Evolutionary conservation across 2,329 filamentous ascomycete species (phyloP).

Genomic region (Arachnomyces sp.): DNA sequence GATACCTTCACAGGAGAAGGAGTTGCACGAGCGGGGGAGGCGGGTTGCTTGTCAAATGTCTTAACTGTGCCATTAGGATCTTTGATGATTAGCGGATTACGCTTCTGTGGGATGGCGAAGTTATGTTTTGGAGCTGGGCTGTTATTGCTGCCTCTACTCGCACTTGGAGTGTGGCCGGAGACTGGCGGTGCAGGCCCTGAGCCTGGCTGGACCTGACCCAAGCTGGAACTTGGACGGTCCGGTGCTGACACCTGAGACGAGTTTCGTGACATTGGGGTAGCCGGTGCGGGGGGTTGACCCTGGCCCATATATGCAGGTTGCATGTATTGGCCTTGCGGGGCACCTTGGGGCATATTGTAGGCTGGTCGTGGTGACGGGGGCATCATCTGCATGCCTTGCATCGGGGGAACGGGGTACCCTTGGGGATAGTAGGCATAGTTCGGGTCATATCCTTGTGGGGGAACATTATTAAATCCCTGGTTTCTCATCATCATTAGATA

Average conservation of each 20-base stretch:
- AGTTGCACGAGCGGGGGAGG: conserved; percentile 49
- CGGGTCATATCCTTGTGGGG: conserved; percentile 45
- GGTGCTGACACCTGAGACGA: conserved; percentile 69
- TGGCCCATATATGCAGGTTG: conserved; percentile 44
- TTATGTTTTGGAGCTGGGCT: conserved; percentile 55
- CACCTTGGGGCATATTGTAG: conserved; percentile 39
- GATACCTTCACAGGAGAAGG: conserved; percentile 49
- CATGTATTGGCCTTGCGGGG: conserved; percentile 42
- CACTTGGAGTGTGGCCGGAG: conserved; percentile 41
- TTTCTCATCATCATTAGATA: conserved; percentile 60
- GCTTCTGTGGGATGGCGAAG: conserved; percentile 56
- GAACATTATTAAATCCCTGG: conserved; percentile 48
- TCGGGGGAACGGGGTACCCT: conserved; percentile 33
- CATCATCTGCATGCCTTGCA: conserved; percentile 31
- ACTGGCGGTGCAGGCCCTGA: conserved; percentile 40
- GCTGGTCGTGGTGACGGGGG: conserved; percentile 39
- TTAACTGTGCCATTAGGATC: conserved; percentile 73
- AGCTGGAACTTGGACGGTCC: conserved; percentile 55
- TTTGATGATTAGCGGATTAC: conserved; percentile 78
- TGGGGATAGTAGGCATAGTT: conserved; percentile 37
- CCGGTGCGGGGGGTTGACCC: conserved; percentile 46
- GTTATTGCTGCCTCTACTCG: conserved; percentile 48
- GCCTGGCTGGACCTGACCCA: conserved; percentile 50
- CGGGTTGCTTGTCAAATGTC: conserved; percentile 60
- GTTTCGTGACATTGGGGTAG: conserved; percentile 70